Base-by-base conservation (phyloP, 2,329 filamentous ascomycete genomes). In the Sporothrix schenckii region DNA sequence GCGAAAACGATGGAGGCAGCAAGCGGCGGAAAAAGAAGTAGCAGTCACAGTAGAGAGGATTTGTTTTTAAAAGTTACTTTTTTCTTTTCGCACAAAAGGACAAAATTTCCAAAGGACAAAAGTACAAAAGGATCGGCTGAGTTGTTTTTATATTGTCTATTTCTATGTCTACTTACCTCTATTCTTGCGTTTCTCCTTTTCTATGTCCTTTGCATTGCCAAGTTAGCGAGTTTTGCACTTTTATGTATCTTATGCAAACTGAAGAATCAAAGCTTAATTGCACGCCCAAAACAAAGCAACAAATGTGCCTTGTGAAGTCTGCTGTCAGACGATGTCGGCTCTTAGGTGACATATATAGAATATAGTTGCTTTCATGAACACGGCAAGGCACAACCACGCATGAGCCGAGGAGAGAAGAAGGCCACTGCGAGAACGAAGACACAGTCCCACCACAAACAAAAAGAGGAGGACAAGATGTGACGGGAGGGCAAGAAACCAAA, bases 321-420 rank as follows among this genome's bases (percentile, higher is more conserved):
- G 66, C 53, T 41, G 6, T 74, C 73, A 72, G 73, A 74, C 72
- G 73, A 74, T 74, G 73, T 74, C 73, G 73, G 72, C 73, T 74
- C 73, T 74, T 74, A 61, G 60, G 27, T 73, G 72, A 73, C 72
- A 73, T 66, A 39, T 70, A n/a, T 47, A 71, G 5, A 16, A 70
- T 54, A 47, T 24, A n/a, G 52, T 70, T 58, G 39, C 56, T 71
- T 54, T 74, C 70, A 72, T 73, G 54, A 63, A 21, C 66, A 34
- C 24, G 19, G 30, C 41, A 27, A 56, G 14, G 49, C 44, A 69
- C 63, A 69, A 34, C 54, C 44, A 63, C 58, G 58, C 56, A 16
- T 27, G 39, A 13, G 54, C 21, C 34, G n/a, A 16, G n/a, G 56
- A 61, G 56, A 61, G 56, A 61, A 61, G 39, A 61, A 24, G 34